These are phyloP conservation scores for Clonostachys rhizophaga DNA, from an alignment of 2,329 filamentous ascomycete genomes.

Conservation along the genomic window DNA sequence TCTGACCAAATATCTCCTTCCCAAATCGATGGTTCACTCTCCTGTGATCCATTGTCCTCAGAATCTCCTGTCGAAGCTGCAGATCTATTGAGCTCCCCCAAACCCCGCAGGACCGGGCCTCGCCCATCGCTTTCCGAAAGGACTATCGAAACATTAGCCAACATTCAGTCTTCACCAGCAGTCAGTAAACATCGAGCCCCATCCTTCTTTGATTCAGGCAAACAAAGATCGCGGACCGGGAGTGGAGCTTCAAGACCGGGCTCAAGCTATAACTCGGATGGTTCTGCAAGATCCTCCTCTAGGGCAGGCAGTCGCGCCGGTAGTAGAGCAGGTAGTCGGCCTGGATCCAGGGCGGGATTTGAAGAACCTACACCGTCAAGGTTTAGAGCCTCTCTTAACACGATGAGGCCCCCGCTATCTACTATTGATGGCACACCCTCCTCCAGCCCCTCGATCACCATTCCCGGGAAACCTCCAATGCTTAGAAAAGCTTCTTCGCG, in stretches of 20 bases:
- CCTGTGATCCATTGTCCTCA: not conserved
- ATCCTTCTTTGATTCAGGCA: constrained; percentile 67
- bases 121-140: constrained; percentile 70
- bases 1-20: constrained; percentile 5
- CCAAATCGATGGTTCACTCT: not conserved
- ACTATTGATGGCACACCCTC: constrained; percentile 39
- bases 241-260: constrained; percentile 42
- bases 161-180: constrained; percentile 73
- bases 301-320: constrained; percentile 22
- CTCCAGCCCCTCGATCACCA: constrained; percentile 12
- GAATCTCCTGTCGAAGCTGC: constrained; percentile 1
- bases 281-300: constrained; percentile 29
- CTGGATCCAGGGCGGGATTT: constrained; percentile 48
- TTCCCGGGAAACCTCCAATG: constrained; percentile 13
- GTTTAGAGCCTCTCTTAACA: constrained; percentile 36
- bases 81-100: not conserved
- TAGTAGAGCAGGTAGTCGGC: constrained; percentile 46
- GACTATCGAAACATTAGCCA: constrained; percentile 78
- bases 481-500: constrained; percentile 13
- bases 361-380: constrained; percentile 25
- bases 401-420: constrained; percentile 36
- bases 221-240: constrained; percentile 43
- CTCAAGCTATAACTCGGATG: constrained; percentile 60
- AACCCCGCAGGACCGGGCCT: constrained; percentile 13
- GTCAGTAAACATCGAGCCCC: constrained; percentile 57